Base-by-base conservation (phyloP, 202 grass and related monocot species). In the Dendrocalamus latiflorus region DNA sequence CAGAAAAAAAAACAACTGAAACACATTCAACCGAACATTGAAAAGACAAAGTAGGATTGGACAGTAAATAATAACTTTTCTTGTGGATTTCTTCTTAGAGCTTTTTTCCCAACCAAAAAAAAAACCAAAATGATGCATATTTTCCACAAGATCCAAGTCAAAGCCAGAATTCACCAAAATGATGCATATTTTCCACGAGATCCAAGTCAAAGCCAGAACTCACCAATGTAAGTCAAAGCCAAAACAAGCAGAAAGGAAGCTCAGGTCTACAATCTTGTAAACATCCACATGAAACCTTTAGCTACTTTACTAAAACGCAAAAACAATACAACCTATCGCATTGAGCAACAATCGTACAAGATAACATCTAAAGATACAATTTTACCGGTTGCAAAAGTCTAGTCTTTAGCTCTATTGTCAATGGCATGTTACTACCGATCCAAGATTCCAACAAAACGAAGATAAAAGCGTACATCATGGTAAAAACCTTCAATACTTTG, bases 391-490 rank as follows among this genome's bases (percentile, higher is more conserved):
- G 30, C 15, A 49, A 59, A 67, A 49, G 15, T 6, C 5, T 39
- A 58, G 21, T 68, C 3, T 22, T 45, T 45, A 72, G n/a, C 65
- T 55, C 4, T 25, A 66, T 1, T 26, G 58, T 86, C 61, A 86
- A 74, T 20, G 74, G 22, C 34, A 20, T 39, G 70, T 0, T 64
- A 65, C 10, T 65, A 51, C 22, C 18, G 74, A 79, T 68, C 17
- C 58, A n/a, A 71, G 50, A 85, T 56, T 77, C 60, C 79, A 90
- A 9, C 20, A 54, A 47, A 69, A 69, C 13, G 21, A 34, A 56
- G 65, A 44, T 76, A 77, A 72, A 17, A 10, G n/a, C 36, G 41
- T 28, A 36, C 11, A 72, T 55, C 83, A 17, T 25, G 54, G 36
- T 57, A 18, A 71, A 3, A 8, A 12, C 49, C 33, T 18, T 51